Evolutionary conservation across 1,284 basidiomycete species (phyloP), one percentile per base, ranked within the genome.

Genomic region (Earliella scabrosa): DNA sequence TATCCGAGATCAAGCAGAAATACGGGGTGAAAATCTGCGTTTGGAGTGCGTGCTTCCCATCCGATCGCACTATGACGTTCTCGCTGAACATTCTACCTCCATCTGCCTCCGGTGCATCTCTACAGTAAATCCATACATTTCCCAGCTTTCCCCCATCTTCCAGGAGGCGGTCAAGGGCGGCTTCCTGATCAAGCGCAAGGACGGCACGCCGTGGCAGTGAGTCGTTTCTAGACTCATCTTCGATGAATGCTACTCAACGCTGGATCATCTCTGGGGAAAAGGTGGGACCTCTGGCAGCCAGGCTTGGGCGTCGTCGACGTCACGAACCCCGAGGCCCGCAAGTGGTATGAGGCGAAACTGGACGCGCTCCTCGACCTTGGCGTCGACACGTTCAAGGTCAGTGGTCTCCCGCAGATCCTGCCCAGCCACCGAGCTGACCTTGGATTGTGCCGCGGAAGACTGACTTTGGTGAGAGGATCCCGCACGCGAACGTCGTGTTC

Each of bases 271-370:
- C 5, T 36, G 20, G 46, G 26, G 27, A 35, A n/a, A 36, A 84
- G 82, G 66, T 88, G 86, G 86, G 86, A 89, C 66, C 73, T 86
- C 21, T 89, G 87, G 87, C 87, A 89, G 66, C 85, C 87, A 8
- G 80, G 87, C 26, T 75, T 90, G 55, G 88, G 86, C 10, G 72
- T 90, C 41, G 77, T 90, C 44, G 88, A 90, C 67, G 76, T 87
- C 54, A 90, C 88, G n/a, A 90, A 90, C 69, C 86, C 87, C 5
- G 79, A 71, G 8, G 87, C 88, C 6, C 72, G 81, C 45, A 76
- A 82, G 60, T 92, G 89, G 88, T 92, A 88, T 66, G 73, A 70
- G 23, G 75, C 71, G 52, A 87, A 88, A 63, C 75, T 91, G 13
- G 70, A 74, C 20, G 78, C 77, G 2, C 77, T 91, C 16, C 74